Evolutionary conservation across 768 basidiomycete species (phyloP).

Genomic region (Lentinula edodes): DNA sequence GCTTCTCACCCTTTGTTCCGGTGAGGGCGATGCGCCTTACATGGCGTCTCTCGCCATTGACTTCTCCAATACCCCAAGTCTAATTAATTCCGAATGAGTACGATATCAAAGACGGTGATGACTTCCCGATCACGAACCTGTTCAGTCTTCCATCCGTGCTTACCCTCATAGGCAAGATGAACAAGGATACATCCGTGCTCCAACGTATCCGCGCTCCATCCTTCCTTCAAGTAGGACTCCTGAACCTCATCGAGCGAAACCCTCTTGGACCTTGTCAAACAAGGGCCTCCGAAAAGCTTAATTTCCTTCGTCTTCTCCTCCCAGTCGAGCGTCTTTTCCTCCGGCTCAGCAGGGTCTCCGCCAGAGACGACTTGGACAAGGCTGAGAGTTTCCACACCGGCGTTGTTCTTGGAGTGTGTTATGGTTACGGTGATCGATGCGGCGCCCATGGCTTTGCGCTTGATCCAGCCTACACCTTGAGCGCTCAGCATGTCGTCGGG

Average conservation of each 20-base stretch:
- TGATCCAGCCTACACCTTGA: slow-evolving; percentile 73
- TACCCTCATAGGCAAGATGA: slow-evolving; percentile 26
- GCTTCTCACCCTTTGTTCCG: neutral
- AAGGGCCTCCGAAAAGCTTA: slow-evolving; percentile 53
- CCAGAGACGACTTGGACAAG: slow-evolving; percentile 39
- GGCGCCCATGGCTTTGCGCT: slow-evolving; percentile 51
- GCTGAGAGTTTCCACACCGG: slow-evolving; percentile 57
- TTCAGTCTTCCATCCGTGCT: slow-evolving; percentile 36
- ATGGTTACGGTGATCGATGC: slow-evolving; percentile 55
- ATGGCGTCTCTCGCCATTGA: slow-evolving; percentile 2
- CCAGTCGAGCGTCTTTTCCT: slow-evolving; percentile 25
- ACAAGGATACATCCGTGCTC: slow-evolving; percentile 33
- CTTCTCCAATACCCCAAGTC: slow-evolving; percentile 12
- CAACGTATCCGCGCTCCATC: slow-evolving; percentile 35
- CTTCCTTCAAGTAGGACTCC: slow-evolving; percentile 35
- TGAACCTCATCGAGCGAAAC: slow-evolving; percentile 40
- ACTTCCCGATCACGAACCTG: slow-evolving; percentile 8
- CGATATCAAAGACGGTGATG: neutral
- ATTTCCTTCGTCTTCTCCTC: slow-evolving; percentile 56
- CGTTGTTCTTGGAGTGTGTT: slow-evolving; percentile 60
- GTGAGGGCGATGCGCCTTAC: slow-evolving; percentile 5
- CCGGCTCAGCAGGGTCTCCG: neutral
- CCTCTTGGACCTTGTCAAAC: slow-evolving; percentile 47
- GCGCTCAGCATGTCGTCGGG: slow-evolving; percentile 58
- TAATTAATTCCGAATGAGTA: neutral